Evolutionary conservation across 164 flowering plant genomes (phyloP), one percentile per base, ranked within the genome.

Genomic region (Protea cynaroides): DNA sequence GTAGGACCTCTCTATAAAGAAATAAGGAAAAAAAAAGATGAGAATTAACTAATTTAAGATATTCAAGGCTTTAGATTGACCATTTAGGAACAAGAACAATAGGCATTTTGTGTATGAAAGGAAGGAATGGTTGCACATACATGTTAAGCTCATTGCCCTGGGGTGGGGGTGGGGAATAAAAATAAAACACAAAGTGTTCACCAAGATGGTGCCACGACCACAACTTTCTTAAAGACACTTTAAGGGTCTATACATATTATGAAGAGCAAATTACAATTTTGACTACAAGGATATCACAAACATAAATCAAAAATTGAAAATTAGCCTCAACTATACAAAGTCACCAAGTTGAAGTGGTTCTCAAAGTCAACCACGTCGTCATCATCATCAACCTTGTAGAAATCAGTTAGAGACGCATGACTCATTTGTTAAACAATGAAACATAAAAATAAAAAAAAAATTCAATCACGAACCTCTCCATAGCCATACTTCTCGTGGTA

Each of bases 401-500:
- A 25, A 8, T 21, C 37, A 56, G 25, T 13, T 25, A 23, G 11
- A 11, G 22, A 17, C 19, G 17, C 15, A 49, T 15, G 15, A 15
- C 46, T 36, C 49, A 59, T 21, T n/a, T n/a, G n/a, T n/a, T n/a
- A n/a, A n/a, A n/a, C n/a, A n/a, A 7, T 2, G 34, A 47, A 55
- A 24, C 3, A 47, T 43, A 7, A 50, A 49, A 24, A 15, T 18
- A 64, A 12, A 0, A 18, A 5, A 40, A 50, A 56, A 24, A 46
- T 18, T 49, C 52, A 15, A 49, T 18, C 8, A 54, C 72, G 15
- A 52, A 90, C 96, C 92, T 90, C 71, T n/a, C 61, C 65, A 37
- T 56, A 46, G 37, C 96, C 97, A 72, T 81, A 90, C 52, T 88
- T 85, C 58, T 81, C 69, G 23, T 59, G 77, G 66, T 90, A 93